Conservation (phyloP, 2,329 filamentous ascomycete species). For the Leptosphaerulina australis region DNA sequence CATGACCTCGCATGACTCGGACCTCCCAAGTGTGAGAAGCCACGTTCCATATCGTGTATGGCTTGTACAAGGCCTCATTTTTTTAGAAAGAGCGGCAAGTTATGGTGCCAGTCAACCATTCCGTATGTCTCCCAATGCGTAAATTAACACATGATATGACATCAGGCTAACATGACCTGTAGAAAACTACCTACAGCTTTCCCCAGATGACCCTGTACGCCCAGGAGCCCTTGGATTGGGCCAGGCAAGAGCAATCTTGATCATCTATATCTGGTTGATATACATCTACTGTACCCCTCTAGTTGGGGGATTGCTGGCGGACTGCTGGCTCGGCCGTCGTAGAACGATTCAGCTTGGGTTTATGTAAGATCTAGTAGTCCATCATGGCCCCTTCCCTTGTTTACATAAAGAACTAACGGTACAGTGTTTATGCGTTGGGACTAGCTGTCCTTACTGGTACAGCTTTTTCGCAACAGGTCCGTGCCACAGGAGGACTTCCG, state of each 20-base stretch:
- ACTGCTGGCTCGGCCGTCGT: constrained; percentile 43
- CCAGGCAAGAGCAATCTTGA: constrained; percentile 51
- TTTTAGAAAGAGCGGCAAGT: constrained; percentile 8
- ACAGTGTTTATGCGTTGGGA: constrained; percentile 10
- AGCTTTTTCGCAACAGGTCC: constrained; percentile 1
- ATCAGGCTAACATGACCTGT: not conserved
- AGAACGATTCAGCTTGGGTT: constrained; percentile 37
- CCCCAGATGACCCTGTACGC: constrained; percentile 35
- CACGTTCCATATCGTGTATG: constrained; percentile 2
- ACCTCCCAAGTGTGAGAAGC: constrained; percentile 2
- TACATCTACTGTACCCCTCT: constrained; percentile 48
- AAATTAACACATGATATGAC: not conserved
- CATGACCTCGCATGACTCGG: not conserved
- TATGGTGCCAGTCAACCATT: constrained; percentile 4
- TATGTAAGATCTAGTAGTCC: constrained; percentile 11
- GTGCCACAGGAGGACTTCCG: not conserved
- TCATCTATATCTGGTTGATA: constrained; percentile 61
- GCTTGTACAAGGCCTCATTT: constrained; percentile 3
- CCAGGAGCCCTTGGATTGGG: constrained; percentile 24
- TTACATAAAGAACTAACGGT: constrained; percentile 1
- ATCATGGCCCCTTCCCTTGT: not conserved
- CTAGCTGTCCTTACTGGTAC: constrained; percentile 6
- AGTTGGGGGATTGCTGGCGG: constrained; percentile 37
- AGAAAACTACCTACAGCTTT: constrained; percentile 49
- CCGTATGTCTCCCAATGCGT: constrained; percentile 3